Base-by-base conservation (phyloP, 2,329 filamentous ascomycete species). In the Thelonectria discophora region DNA sequence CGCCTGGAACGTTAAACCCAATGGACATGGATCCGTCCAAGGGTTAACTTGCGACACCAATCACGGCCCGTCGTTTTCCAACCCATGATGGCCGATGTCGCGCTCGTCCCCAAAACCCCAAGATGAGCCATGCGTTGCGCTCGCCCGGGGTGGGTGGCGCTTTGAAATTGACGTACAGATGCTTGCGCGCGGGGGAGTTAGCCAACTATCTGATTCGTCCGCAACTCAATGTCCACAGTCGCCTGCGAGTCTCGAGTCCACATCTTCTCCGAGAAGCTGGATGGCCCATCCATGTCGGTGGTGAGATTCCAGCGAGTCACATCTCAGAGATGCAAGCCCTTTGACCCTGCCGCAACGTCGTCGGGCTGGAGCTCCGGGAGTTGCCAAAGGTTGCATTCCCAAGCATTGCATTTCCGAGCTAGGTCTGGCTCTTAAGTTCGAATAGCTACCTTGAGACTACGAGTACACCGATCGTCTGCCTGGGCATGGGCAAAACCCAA, bases 71-170 rank as follows among this genome's bases (percentile, higher is more conserved):
- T 30, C 37, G 68, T 72, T 75, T 75, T 69, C 71, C 68, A 74
- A 72, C 65, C 68, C 64, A 62, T 55, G 51, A 52, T 48, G 60
- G 67, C 73, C 74, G 73, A 75, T 76, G 70, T 76, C 73, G 73
- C 73, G 65, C 69, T 64, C 63, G 58, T 59, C 58, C 68, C 69
- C 55, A 11, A 59, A 62, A 47, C 60, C 55, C 48, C 20, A 56
- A 49, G 42, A 62, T 49, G 55, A 54, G 55, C 63, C 62, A 66
- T 69, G 62, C 49, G 58, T 61, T 58, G 64, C 48, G 60, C 58
- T 55, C 58, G 55, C 51, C 62, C 64, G 52, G 56, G 67, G 63
- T 32, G 59, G 61, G 52, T 21, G 46, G 64, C 62, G 59, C n/a
- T n/a, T n/a, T n/a, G n/a, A n/a, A n/a, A n/a, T 68, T 74, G 68